Evolutionary conservation across 148 eudicot genomes (phyloP).

Genomic region (Simmondsia chinensis): DNA sequence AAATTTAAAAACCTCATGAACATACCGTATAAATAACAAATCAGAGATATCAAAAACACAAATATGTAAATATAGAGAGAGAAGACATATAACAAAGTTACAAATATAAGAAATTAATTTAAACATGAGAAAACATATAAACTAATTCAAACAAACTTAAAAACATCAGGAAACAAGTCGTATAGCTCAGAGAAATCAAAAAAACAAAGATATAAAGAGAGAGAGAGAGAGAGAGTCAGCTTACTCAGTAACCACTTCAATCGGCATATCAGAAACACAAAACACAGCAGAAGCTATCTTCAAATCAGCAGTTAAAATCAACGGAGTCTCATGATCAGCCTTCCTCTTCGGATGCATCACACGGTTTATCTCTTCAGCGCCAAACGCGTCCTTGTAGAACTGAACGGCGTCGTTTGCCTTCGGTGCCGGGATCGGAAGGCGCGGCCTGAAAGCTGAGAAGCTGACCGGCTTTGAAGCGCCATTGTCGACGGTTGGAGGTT

Average conservation of each 20-base stretch:
- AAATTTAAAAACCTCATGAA: no score
- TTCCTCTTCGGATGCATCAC: constrained; percentile 61
- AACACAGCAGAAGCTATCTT: constrained; percentile 47
- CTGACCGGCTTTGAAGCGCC: constrained; percentile 17
- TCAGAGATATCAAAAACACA: no score
- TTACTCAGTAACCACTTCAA: constrained; percentile 40
- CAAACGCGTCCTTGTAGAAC: constrained; percentile 87
- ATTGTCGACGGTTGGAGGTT: background rate
- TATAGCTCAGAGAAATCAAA: background rate
- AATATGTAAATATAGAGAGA: no score
- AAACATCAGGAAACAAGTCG: background rate
- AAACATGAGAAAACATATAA: no score
- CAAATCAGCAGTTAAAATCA: constrained; percentile 64
- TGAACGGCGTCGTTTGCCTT: constrained; percentile 68
- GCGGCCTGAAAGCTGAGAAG: constrained; percentile 53
- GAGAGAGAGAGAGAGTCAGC: constrained; percentile 29
- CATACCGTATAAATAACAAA: no score
- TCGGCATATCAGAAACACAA: constrained; percentile 58
- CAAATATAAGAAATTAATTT: no score
- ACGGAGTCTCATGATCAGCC: constrained; percentile 75
- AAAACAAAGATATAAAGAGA: background rate
- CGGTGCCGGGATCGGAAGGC: constrained; percentile 50
- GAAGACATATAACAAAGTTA: no score
- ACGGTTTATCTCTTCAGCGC: constrained; percentile 67
- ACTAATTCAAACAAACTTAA: background rate